Evolutionary conservation across 202 grass and related monocot species (phyloP).

Genomic region (Digitaria exilis): DNA sequence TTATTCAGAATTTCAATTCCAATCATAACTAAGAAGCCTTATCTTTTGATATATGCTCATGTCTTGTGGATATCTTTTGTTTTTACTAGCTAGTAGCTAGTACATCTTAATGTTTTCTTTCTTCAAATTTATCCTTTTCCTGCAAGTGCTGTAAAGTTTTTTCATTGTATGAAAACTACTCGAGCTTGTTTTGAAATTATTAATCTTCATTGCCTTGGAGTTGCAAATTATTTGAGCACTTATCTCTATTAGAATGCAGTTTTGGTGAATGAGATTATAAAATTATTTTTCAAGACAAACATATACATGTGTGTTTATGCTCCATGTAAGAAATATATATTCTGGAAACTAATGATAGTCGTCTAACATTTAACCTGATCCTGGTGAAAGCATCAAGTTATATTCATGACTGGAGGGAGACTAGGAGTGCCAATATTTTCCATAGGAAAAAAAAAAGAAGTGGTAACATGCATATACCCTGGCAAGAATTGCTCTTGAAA

Average conservation of each 20-base stretch:
- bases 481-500: slow-evolving; percentile 89
- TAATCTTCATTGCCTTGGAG: background rate
- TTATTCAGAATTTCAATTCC: background rate
- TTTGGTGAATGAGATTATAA: background rate
- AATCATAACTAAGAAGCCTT: background rate
- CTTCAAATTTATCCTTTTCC: background rate
- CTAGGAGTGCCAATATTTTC: background rate
- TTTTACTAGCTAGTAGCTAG: background rate
- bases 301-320: background rate
- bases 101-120: background rate
- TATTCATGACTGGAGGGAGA: background rate
- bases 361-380: background rate
- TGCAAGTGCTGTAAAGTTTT: background rate
- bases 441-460: background rate
- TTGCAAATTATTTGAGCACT: background rate
- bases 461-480: slow-evolving; percentile 31
- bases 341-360: background rate
- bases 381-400: too few relatives aligned
- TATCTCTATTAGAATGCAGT: background rate
- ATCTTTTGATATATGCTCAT: background rate
- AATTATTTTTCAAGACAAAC: background rate
- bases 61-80: too few relatives aligned
- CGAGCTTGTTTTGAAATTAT: background rate
- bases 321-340: background rate
- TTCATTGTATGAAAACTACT: background rate